Conservation (phyloP, 352 stramenopile genomes). For the Pythium coloratum region DNA sequence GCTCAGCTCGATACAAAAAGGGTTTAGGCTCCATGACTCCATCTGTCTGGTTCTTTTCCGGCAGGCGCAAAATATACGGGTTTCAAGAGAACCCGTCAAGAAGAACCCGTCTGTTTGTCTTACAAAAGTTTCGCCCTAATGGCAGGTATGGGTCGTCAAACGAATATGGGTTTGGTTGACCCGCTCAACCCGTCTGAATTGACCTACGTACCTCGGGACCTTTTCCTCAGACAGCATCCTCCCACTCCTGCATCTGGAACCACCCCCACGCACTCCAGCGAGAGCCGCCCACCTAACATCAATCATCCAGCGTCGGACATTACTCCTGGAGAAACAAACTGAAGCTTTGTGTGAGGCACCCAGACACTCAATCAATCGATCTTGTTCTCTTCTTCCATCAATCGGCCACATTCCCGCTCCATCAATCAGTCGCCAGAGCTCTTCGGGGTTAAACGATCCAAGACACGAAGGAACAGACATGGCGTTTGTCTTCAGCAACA, state of each 20-base stretch:
- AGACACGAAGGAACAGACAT: slow-evolving; percentile 21
- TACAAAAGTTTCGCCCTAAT: no score
- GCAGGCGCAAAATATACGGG: background rate
- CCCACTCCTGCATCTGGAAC: slow-evolving; percentile 12
- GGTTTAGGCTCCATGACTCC: background rate
- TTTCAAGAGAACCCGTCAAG: background rate
- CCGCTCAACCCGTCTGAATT: background rate
- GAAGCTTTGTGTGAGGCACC: background rate
- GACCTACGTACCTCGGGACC: background rate
- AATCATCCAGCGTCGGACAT: background rate
- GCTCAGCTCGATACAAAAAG: no score
- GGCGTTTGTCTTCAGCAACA: slow-evolving; percentile 53
- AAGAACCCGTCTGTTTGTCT: background rate
- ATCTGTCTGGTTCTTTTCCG: background rate
- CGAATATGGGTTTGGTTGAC: background rate
- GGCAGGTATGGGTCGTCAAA: background rate
- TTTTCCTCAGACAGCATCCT: slow-evolving; percentile 9
- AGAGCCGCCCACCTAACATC: slow-evolving; percentile 7
- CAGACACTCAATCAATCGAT: background rate
- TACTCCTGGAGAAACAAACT: background rate
- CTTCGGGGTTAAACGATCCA: background rate
- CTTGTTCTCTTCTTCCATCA: background rate
- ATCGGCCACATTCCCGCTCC: background rate
- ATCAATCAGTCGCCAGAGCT: background rate
- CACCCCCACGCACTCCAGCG: background rate